A percentile compares a stretch with the other conserved stretches of the same genome.
Conservation (phyloP, 139 green algal species). For the Chlamydomonas sphaeroides region DNA sequence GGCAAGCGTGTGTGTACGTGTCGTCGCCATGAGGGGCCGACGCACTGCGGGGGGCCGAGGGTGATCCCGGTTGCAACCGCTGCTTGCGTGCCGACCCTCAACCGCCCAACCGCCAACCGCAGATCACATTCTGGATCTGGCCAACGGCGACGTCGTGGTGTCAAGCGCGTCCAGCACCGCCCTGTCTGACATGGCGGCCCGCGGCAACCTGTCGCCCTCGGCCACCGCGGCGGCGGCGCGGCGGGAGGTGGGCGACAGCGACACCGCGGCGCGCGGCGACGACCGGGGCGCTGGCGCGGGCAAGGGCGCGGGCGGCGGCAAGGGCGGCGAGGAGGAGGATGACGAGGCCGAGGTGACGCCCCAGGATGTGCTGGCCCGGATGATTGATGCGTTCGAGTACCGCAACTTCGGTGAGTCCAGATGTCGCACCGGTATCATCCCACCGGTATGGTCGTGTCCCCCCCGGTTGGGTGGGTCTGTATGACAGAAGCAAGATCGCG, state of each 20-base stretch:
- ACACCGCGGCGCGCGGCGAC: not conserved
- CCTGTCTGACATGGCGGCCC: too few species aligned
- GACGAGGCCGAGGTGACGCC: not conserved
- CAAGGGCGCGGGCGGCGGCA: not conserved
- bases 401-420: slow-evolving; percentile 29
- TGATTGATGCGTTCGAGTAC: slow-evolving; percentile 36
- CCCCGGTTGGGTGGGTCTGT: too few species aligned
- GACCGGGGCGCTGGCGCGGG: not conserved
- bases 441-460: too few species aligned
- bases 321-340: not conserved
- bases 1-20: too few species aligned
- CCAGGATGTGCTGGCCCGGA: not conserved
- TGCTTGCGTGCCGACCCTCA: too few species aligned
- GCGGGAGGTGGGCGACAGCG: too few species aligned
- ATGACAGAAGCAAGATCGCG: too few species aligned
- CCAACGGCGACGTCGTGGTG: slow-evolving; percentile 67
- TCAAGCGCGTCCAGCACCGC: not conserved
- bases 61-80: too few species aligned
- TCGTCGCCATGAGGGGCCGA: too few species aligned
- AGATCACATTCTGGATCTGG: slow-evolving; percentile 87
- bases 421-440: too few species aligned
- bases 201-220: not conserved
- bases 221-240: not conserved
- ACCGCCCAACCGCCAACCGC: too few species aligned
- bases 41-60: too few species aligned